Conservation (phyloP, 2,329 filamentous ascomycete genomes). For the Berkeleyomyces rouxiae region DNA sequence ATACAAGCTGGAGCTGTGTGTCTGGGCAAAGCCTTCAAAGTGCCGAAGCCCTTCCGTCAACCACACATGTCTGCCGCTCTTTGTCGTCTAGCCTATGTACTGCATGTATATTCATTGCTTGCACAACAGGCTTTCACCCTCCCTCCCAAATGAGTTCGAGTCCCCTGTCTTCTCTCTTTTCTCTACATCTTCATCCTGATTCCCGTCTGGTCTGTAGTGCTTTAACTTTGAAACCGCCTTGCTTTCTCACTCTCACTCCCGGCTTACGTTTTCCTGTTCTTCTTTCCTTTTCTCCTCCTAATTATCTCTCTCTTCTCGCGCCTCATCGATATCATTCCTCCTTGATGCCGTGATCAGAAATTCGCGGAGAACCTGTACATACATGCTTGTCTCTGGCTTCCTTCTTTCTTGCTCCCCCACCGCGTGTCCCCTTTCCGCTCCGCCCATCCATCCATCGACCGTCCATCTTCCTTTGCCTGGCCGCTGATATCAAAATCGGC, state of each 20-base stretch:
- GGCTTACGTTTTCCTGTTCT: neutral
- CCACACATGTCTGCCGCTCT: neutral
- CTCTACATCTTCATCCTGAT: constrained; percentile 4
- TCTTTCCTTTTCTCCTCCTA: neutral
- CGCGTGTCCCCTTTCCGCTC: neutral
- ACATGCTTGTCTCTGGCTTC: neutral
- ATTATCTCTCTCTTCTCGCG: neutral
- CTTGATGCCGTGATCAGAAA: neutral
- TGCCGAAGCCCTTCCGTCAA: neutral
- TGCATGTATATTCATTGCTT: neutral
- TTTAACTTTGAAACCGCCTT: neutral
- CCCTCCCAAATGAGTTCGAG: constrained; percentile 1
- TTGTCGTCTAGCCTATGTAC: neutral
- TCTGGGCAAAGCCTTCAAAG: neutral
- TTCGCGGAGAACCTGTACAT: neutral
- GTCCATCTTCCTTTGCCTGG: too few relatives aligned
- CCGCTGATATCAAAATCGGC: too few relatives aligned
- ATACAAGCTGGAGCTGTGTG: too few relatives aligned
- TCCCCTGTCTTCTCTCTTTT: constrained; percentile 6
- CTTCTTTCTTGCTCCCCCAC: neutral
- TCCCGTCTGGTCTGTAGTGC: neutral
- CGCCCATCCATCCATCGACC: too few relatives aligned
- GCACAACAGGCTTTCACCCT: neutral
- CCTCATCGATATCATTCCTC: neutral
- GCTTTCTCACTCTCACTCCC: neutral